Percentiles rank a stretch among this genome's conserved stretches.
Evolutionary conservation across 108 stramenopile species (phyloP).

Genomic region (Nitzschia inconspicua): DNA sequence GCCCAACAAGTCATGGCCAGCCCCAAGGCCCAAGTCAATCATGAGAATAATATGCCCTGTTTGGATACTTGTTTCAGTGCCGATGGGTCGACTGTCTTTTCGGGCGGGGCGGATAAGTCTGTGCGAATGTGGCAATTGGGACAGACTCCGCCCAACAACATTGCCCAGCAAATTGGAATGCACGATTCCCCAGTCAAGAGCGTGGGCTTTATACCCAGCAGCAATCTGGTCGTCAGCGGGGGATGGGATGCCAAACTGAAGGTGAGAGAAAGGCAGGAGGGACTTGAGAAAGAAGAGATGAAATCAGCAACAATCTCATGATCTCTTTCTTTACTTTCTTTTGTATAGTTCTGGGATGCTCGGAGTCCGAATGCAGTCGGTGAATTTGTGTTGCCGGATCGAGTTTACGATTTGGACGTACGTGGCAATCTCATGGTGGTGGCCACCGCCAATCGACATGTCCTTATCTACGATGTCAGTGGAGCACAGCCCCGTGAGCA

Average conservation of each 20-base stretch:
- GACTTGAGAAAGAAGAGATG: not conserved
- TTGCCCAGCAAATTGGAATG: slow-evolving; percentile 79
- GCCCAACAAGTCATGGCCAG: slow-evolving; percentile 66
- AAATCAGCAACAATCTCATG: not conserved
- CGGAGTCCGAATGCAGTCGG: slow-evolving; percentile 78
- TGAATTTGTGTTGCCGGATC: slow-evolving; percentile 73
- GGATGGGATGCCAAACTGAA: slow-evolving; percentile 54
- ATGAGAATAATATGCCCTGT: slow-evolving; percentile 62
- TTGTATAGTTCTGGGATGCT: slow-evolving; percentile 89
- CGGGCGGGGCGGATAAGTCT: slow-evolving; percentile 76
- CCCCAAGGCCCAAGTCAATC: slow-evolving; percentile 83
- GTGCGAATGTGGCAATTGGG: slow-evolving; percentile 89
- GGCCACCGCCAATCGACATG: slow-evolving; percentile 74
- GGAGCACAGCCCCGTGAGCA: slow-evolving; percentile 67
- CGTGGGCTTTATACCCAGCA: slow-evolving; percentile 58
- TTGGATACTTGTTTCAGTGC: slow-evolving; percentile 66
- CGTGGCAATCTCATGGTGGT: slow-evolving; percentile 80
- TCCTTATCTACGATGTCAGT: slow-evolving; percentile 75
- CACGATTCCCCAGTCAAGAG: slow-evolving; percentile 81
- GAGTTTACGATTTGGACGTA: slow-evolving; percentile 85
- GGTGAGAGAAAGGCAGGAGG: not conserved
- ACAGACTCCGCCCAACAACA: slow-evolving; percentile 53
- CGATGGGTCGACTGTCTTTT: slow-evolving; percentile 81
- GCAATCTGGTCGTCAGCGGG: slow-evolving; percentile 76
- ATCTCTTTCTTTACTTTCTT: not conserved